Evolutionary conservation across 495 filamentous ascomycete genomes (phyloP).

Genomic region (Xeromyces bisporus): DNA sequence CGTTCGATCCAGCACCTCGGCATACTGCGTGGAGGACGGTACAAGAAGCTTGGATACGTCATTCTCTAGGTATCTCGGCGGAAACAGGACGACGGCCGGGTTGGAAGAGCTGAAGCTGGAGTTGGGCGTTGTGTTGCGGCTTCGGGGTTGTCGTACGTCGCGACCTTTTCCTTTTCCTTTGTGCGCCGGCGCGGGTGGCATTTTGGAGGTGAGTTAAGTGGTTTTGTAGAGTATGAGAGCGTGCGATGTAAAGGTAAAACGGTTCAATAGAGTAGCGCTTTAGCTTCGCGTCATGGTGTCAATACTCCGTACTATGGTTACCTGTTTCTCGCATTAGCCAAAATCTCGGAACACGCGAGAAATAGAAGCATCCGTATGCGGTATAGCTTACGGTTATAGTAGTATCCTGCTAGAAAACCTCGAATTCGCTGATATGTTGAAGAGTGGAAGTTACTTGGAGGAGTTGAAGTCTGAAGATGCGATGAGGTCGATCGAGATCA

Average conservation of each 20-base stretch:
- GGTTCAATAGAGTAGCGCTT: too few relatives aligned
- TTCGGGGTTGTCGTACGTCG: conserved; percentile 56
- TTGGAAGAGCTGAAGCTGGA: conserved; percentile 36
- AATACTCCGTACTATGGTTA: too few relatives aligned
- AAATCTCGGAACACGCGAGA: too few relatives aligned
- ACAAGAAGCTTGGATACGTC: conserved; percentile 45
- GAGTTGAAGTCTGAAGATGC: too few relatives aligned
- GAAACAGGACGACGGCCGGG: conserved; percentile 30
- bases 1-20: conserved; percentile 54
- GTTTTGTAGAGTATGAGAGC: not conserved
- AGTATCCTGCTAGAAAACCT: too few relatives aligned
- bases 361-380: too few relatives aligned
- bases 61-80: conserved; percentile 40
- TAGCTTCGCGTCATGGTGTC: too few relatives aligned
- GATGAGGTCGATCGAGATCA: too few relatives aligned
- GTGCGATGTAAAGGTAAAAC: not conserved
- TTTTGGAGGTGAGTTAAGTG: conserved; percentile 7
- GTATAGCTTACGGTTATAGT: too few relatives aligned
- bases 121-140: conserved; percentile 71
- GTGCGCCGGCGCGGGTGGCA: conserved; percentile 32
- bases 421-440: too few relatives aligned
- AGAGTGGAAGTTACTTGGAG: too few relatives aligned
- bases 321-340: too few relatives aligned
- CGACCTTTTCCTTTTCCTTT: conserved; percentile 65
- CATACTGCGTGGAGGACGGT: conserved; percentile 43